Conservation (phyloP, 441 rosid genomes). For the Iberis amara region DNA sequence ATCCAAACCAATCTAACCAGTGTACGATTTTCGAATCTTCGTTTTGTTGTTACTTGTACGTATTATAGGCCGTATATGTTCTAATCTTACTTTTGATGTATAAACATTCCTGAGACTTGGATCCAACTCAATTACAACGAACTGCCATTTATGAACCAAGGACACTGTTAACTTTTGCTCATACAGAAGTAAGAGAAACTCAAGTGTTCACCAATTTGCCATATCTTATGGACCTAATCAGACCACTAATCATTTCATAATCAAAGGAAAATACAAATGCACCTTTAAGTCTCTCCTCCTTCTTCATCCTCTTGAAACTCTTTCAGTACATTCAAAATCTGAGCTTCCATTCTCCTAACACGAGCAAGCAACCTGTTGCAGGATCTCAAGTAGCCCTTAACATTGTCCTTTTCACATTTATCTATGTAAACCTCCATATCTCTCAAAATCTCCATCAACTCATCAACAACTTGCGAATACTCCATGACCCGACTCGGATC, state of each 20-base stretch:
- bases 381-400: conserved; percentile 27
- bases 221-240: background rate
- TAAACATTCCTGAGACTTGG: no score
- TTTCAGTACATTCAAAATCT: conserved; percentile 27
- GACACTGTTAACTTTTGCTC: no score
- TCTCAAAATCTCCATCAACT: conserved; percentile 28
- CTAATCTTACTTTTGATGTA: background rate
- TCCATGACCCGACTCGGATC: conserved; percentile 32
- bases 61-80: background rate
- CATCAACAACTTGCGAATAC: conserved; percentile 31
- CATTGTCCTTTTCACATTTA: conserved; percentile 27
- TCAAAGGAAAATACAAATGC: no score
- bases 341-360: conserved; percentile 34
- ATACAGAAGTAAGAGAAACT: no score
- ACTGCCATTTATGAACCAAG: background rate
- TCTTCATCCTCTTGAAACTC: conserved; percentile 21
- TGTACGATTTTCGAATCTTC: no score
- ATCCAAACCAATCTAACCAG: conserved; percentile 9
- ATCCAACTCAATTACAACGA: no score
- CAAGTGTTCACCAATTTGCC: background rate
- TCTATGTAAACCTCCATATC: conserved; percentile 31
- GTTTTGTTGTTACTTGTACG: no score
- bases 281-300: conserved; percentile 12
- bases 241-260: background rate
- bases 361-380: conserved; percentile 35